Conservation (phyloP, 805 yeast genomes). For the Ogataea pilisensis region DNA sequence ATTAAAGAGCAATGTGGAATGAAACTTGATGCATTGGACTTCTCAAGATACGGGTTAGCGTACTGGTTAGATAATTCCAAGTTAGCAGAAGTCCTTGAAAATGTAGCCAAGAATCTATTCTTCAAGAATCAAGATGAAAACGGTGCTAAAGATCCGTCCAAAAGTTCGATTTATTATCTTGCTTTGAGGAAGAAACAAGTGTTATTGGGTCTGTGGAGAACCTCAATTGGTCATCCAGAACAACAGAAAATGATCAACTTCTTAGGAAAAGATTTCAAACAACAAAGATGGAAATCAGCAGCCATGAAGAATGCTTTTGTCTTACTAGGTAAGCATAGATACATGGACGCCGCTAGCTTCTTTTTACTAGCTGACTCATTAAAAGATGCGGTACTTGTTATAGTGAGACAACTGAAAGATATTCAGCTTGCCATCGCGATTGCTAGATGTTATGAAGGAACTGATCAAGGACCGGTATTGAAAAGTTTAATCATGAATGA, state of each 20-base stretch:
- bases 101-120: conserved; percentile 70
- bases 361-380: conserved; percentile 74
- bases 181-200: conserved; percentile 77
- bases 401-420: conserved; percentile 65
- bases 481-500: conserved; percentile 43
- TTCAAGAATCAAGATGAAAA: conserved; percentile 33
- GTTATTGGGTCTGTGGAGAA: conserved; percentile 78
- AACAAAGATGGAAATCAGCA: conserved; percentile 78
- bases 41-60: conserved; percentile 57
- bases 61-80: conserved; percentile 61
- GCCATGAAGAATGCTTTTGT: conserved; percentile 93
- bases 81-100: conserved; percentile 54
- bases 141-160: conserved; percentile 63
- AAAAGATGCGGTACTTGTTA: conserved; percentile 72
- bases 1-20: conserved; percentile 40
- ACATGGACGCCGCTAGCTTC: conserved; percentile 82
- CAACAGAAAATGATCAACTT: conserved; percentile 78
- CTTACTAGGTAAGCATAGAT: conserved; percentile 81
- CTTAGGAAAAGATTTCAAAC: conserved; percentile 68
- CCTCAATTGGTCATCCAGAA: conserved; percentile 70
- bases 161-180: conserved; percentile 68
- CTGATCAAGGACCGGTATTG: conserved; percentile 53
- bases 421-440: conserved; percentile 73
- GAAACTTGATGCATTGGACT: conserved; percentile 56
- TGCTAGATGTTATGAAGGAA: conserved; percentile 66